A percentile compares a stretch with the other conserved stretches of the same genome.
Conservation (phyloP, 352 stramenopile species). For the Halophytophthora polymorphica region DNA sequence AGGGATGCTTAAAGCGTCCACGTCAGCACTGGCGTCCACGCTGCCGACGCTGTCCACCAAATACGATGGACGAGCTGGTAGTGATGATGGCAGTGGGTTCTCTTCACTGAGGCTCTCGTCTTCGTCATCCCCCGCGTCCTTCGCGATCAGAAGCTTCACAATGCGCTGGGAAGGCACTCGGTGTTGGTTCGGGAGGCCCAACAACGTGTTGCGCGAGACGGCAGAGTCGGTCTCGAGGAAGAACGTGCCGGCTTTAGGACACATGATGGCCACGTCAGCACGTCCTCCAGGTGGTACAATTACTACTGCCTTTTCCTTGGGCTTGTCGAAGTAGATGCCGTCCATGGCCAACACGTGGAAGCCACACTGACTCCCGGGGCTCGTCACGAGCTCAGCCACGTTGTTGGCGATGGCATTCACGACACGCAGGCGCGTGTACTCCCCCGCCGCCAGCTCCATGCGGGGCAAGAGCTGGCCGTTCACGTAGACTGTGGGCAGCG, state of each 20-base stretch:
- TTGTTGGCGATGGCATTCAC: constrained; percentile 85
- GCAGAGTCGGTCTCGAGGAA: constrained; percentile 66
- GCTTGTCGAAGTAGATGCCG: constrained; percentile 56
- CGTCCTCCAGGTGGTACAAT: constrained; percentile 65
- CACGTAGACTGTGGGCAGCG: constrained; percentile 63
- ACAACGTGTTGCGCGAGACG: constrained; percentile 47
- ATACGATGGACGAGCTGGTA: constrained; percentile 57
- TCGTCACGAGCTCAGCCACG: constrained; percentile 61
- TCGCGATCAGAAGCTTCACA: constrained; percentile 42
- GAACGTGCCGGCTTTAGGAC: constrained; percentile 44
- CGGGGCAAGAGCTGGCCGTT: constrained; percentile 73
- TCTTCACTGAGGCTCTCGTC: constrained; percentile 8
- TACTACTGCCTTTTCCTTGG: constrained; percentile 42
- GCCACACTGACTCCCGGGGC: constrained; percentile 33
- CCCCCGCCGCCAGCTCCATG: constrained; percentile 40
- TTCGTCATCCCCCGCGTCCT: constrained; percentile 18
- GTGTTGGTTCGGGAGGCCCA: constrained; percentile 63
- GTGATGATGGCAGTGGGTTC: constrained; percentile 31
- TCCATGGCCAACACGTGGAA: constrained; percentile 66
- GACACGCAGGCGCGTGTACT: constrained; percentile 67
- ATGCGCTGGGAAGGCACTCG: constrained; percentile 68
- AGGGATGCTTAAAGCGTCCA: constrained; percentile 16
- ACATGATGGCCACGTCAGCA: constrained; percentile 60
- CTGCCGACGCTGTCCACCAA: constrained; percentile 39
- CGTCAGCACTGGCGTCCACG: constrained; percentile 4